Conservation (phyloP, 495 filamentous ascomycete species). For the Aspergillus incahuasiensis region DNA sequence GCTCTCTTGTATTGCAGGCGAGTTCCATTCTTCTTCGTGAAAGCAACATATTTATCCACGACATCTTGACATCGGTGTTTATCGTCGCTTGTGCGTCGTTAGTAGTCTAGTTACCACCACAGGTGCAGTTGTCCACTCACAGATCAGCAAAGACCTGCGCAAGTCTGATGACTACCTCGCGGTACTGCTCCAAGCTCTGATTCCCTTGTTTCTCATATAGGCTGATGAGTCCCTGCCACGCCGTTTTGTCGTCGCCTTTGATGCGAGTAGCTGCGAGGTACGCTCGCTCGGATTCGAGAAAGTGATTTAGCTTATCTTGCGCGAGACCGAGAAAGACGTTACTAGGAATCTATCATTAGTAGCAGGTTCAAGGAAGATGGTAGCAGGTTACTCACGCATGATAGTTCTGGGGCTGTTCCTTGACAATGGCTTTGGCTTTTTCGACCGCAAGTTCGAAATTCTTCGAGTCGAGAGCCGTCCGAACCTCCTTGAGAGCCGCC, state of each 20-base stretch:
- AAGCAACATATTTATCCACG: constrained; percentile 72
- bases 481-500: constrained; percentile 76
- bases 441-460: constrained; percentile 71
- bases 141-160: constrained; percentile 67
- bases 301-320: constrained; percentile 65
- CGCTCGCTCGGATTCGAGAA: constrained; percentile 64
- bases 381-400: constrained; percentile 56
- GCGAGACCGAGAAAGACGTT: constrained; percentile 79
- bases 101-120: constrained; percentile 7
- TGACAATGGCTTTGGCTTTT: constrained; percentile 61
- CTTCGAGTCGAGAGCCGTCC: constrained; percentile 69
- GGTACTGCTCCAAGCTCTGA: constrained; percentile 68
- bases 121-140: constrained; percentile 39
- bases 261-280: constrained; percentile 71
- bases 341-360: constrained; percentile 34
- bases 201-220: constrained; percentile 73
- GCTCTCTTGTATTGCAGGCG: constrained; percentile 67
- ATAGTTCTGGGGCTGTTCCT: constrained; percentile 73
- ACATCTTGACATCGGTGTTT: constrained; percentile 69
- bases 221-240: constrained; percentile 87
- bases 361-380: background rate
- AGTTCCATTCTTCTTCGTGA: constrained; percentile 66
- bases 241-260: constrained; percentile 59
- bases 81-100: constrained; percentile 45
- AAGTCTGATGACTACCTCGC: constrained; percentile 62